These are phyloP conservation scores for Mucor circinelloides DNA, from an alignment of 371 early-diverging fungal genomes.

Conservation along the genomic window DNA sequence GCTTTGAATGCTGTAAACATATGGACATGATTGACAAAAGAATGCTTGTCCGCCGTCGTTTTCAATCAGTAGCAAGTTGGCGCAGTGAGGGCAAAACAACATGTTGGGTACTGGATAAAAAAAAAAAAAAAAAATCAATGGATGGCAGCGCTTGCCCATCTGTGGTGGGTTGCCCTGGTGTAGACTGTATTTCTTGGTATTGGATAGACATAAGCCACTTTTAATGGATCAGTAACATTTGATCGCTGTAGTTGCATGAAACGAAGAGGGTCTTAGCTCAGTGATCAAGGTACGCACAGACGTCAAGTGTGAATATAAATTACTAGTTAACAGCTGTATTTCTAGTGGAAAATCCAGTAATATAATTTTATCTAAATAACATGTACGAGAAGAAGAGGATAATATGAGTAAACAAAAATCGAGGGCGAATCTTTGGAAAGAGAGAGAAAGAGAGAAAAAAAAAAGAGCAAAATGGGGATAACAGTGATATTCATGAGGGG, in stretches of 20 bases:
- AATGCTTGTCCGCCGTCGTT: conserved; percentile 73
- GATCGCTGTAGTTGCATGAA: neutral
- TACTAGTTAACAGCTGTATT: neutral
- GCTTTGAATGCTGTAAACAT: conserved; percentile 69
- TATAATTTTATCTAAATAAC: neutral
- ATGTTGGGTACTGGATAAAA: conserved; percentile 33
- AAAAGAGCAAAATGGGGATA: neutral
- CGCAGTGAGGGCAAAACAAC: conserved; percentile 90
- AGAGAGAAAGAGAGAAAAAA: neutral
- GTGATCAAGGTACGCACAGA: too few relatives aligned
- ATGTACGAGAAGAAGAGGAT: neutral
- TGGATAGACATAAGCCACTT: neutral
- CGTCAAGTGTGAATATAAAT: neutral
- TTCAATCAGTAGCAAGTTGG: conserved; percentile 81
- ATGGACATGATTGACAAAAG: conserved; percentile 90
- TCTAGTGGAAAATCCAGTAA: neutral
- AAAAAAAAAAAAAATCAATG: neutral
- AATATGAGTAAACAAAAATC: neutral
- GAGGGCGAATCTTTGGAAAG: neutral
- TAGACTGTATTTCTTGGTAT: neutral
- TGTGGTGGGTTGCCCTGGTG: neutral
- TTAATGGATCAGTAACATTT: neutral
- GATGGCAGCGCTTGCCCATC: neutral
- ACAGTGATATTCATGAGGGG: neutral
- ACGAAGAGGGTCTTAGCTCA: too few relatives aligned